These are phyloP conservation scores for Lecanosticta acicola DNA, from an alignment of 2,329 filamentous ascomycete genomes.

Conservation along the genomic window DNA sequence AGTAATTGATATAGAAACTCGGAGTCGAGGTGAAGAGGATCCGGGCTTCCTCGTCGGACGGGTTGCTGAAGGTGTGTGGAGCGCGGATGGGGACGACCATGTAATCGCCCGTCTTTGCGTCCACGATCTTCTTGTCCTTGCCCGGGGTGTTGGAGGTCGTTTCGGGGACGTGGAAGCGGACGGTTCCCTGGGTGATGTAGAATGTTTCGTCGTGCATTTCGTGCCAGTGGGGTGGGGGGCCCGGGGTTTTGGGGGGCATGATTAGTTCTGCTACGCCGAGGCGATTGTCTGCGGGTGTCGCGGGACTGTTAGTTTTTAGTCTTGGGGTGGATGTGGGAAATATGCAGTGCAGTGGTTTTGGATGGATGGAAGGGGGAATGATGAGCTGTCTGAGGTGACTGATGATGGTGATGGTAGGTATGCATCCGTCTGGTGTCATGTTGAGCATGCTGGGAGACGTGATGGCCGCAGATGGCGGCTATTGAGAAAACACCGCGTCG, in stretches of 20 bases:
- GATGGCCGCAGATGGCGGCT: not conserved
- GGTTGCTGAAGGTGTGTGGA: constrained; percentile 54
- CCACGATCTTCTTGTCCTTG: constrained; percentile 37
- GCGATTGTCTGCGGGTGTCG: constrained; percentile 39
- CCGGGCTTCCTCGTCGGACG: constrained; percentile 48
- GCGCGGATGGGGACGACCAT: constrained; percentile 51
- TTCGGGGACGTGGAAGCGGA: constrained; percentile 48
- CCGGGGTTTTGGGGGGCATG: constrained; percentile 43
- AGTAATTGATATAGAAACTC: constrained; percentile 54
- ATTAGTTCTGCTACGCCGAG: constrained; percentile 46
- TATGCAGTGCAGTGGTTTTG: not conserved
- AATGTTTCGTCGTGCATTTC: constrained; percentile 57
- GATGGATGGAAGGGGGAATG: not conserved
- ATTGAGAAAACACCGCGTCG: not conserved
- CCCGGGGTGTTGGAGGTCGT: constrained; percentile 16
- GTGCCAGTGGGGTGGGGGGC: constrained; percentile 50
- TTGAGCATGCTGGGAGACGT: no score
- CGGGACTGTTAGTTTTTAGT: constrained; percentile 2
- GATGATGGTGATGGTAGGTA: not conserved
- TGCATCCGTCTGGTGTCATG: no score
- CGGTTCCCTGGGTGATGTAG: constrained; percentile 47
- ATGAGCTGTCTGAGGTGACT: not conserved
- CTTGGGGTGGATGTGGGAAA: not conserved
- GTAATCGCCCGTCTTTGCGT: constrained; percentile 50
- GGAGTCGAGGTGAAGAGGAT: constrained; percentile 56